Base-by-base conservation (phyloP, 108 stramenopile genomes). In the Skeletonema marinoi region DNA sequence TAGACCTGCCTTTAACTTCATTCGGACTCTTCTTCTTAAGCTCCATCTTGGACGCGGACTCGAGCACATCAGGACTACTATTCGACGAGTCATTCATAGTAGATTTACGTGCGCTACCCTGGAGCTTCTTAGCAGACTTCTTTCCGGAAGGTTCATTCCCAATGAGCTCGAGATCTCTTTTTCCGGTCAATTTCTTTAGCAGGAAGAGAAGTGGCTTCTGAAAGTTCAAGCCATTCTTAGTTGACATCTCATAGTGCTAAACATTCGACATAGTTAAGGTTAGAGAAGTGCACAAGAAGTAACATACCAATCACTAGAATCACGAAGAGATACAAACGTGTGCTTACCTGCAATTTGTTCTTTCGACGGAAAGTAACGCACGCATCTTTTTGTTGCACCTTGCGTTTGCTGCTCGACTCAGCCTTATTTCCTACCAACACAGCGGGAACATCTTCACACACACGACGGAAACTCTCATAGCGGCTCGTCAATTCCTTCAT, bases 351-450 rank as follows among this genome's bases (percentile, higher is more conserved):
- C 36, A 94, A 67, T 74, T 91, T 90, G 80, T 93, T 93, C 78
- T 90, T 93, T 39, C 95, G 77, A 74, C 93, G 92, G 86, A 94
- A 96, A 4, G 78, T 91, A 74, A 91, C 89, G 69, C 92, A 84
- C 78, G 89, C 90, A 13, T 92, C 88, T 85, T 93, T 96, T n/a
- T 56, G 54, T 29, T 25, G 1, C 19, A 19, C 9, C 25, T 56
- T 56, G 38, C 93, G 92, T 84, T 94, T 93, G 83, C 92, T 93
- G 81, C 93, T 93, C 77, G 89, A 82, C 73, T 94, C 93, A 8
- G 89, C 93, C 83, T 96, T 96, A 85, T 96, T 96, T 3, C 93
- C 95, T 38, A 65, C 77, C 33, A 96, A 78, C n/a, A 96, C 93
- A 56, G 93, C 92, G 32, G 93, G 95, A 38, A 95, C 92, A 77